phyloP scores from a whole-genome alignment of 1,139 yeast species.

The Yamadazyma dendronema region DNA sequence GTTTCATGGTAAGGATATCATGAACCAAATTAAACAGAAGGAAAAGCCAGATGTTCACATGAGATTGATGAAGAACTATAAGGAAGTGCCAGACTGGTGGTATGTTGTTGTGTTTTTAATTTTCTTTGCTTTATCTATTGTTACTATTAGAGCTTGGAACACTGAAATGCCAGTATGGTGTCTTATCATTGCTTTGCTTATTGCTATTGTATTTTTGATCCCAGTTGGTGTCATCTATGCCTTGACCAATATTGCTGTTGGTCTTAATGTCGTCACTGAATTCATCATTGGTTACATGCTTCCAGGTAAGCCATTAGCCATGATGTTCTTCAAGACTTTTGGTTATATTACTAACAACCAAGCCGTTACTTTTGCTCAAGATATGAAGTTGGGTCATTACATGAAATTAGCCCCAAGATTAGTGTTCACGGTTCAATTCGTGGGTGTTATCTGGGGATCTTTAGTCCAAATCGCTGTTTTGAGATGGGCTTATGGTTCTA shows the following conservation, averaged over 20 bases:
- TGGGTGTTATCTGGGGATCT: constrained; percentile 47
- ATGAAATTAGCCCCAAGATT: constrained; percentile 50
- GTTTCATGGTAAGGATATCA: constrained; percentile 56
- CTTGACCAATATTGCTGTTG: constrained; percentile 43
- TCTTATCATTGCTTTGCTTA: constrained; percentile 37
- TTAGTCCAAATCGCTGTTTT: constrained; percentile 45
- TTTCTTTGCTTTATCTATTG: constrained; percentile 41
- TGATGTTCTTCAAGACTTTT: constrained; percentile 48
- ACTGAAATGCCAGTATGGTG: constrained; percentile 46
- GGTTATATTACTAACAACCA: constrained; percentile 54
- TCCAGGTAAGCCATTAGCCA: constrained; percentile 47
- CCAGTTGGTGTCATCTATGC: constrained; percentile 46
- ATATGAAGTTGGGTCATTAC: constrained; percentile 55
- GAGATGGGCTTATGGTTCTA: constrained; percentile 43
- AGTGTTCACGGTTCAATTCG: constrained; percentile 44
- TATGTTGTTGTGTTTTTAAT: constrained; percentile 44
- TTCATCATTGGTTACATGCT: constrained; percentile 47
- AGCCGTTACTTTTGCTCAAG: constrained; percentile 53
- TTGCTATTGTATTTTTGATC: constrained; percentile 39
- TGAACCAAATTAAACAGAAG: constrained; percentile 34
- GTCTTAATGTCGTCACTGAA: constrained; percentile 46
- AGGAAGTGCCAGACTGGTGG: constrained; percentile 71
- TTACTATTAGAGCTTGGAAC: constrained; percentile 36
- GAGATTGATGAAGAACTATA: constrained; percentile 58
- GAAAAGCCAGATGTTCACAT: constrained; percentile 52